These are phyloP conservation scores for Mucuna pruriens DNA, from an alignment of 306 rosid genomes.

Conservation along the genomic window DNA sequence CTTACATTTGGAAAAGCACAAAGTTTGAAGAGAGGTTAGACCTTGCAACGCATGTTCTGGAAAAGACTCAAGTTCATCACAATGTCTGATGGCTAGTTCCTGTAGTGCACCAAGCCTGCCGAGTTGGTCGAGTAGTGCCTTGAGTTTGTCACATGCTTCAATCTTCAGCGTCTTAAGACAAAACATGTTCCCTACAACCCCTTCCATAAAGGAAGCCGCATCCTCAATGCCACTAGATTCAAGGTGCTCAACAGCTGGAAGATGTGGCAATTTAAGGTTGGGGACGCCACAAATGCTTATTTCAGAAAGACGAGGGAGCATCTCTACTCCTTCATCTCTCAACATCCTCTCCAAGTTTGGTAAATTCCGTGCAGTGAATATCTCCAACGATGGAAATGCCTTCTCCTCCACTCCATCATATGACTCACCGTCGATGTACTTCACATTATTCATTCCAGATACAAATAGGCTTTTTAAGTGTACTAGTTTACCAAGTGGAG, in stretches of 20 bases:
- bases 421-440: background rate
- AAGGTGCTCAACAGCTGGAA: background rate
- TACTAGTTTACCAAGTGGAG: constrained; percentile 14
- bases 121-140: background rate
- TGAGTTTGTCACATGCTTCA: too few relatives aligned
- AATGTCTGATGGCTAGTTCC: accelerated
- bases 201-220: background rate
- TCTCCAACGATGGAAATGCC: constrained; percentile 8
- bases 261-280: background rate
- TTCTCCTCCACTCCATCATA: background rate
- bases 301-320: background rate
- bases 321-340: background rate
- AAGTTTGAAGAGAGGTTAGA: background rate
- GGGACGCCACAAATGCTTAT: background rate
- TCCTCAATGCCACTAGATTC: background rate
- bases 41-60: background rate
- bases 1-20: accelerated
- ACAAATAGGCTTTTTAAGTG: background rate
- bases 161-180: background rate
- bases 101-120: background rate
- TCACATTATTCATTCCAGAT: constrained; percentile 1
- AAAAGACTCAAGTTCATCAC: background rate
- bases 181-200: background rate
- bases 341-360: constrained; percentile 19
- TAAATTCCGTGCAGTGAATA: background rate